phyloP scores from a whole-genome alignment of 257 asterid species.

The Ballota nigra region DNA sequence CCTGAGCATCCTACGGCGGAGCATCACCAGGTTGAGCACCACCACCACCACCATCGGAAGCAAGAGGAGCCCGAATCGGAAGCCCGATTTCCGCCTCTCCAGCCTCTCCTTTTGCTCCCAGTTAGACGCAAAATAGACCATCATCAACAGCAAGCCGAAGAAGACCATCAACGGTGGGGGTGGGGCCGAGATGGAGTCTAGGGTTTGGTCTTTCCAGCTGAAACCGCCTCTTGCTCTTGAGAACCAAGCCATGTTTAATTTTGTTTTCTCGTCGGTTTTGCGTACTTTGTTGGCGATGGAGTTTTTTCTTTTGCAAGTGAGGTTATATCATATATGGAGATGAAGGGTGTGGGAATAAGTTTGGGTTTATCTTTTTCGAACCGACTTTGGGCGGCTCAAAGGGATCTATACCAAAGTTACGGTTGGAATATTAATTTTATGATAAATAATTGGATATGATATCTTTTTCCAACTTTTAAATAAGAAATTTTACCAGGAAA shows the following conservation, averaged over 20 bases:
- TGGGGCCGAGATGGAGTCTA: constrained; percentile 55
- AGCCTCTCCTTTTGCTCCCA: constrained; percentile 36
- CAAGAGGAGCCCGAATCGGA: constrained; percentile 37
- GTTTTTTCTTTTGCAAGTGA: background rate
- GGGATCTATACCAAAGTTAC: constrained; percentile 20
- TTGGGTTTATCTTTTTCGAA: background rate
- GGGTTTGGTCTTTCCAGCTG: constrained; percentile 72
- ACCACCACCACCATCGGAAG: constrained; percentile 48
- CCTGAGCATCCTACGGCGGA: constrained; percentile 43
- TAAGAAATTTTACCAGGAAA: too few relatives aligned
- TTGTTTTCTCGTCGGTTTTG: background rate
- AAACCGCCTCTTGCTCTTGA: constrained; percentile 41
- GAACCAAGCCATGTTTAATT: constrained; percentile 44
- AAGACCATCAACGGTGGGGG: constrained; percentile 56
- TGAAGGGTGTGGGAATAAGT: background rate
- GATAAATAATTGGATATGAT: too few relatives aligned
- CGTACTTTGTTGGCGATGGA: background rate
- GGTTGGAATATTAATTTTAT: background rate
- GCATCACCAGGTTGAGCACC: constrained; percentile 34
- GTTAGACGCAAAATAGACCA: constrained; percentile 35
- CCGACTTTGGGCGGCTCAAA: constrained; percentile 20
- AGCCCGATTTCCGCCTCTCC: constrained; percentile 33
- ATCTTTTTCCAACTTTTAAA: too few relatives aligned
- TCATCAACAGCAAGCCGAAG: constrained; percentile 30
- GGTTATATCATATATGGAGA: background rate